A percentile compares a stretch with the other conserved stretches of the same genome.
phyloP scores from a whole-genome alignment of 169 alveolate species.

The Pseudocohnilembus persalinus region DNA sequence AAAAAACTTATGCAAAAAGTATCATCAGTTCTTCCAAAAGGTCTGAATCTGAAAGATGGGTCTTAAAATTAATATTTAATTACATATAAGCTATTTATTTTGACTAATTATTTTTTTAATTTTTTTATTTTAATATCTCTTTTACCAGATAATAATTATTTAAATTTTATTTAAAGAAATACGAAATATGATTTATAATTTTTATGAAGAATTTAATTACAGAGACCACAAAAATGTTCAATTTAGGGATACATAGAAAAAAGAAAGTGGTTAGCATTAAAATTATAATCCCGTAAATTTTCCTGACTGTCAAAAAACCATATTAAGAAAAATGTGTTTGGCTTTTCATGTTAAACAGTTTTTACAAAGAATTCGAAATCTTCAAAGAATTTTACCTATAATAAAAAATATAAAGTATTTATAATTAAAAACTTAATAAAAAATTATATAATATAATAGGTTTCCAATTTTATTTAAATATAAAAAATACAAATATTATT shows the following conservation, averaged over 20 bases:
- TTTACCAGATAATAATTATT: too few relatives aligned
- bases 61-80: neutral
- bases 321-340: neutral
- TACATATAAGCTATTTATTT: too few relatives aligned
- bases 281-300: neutral
- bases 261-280: neutral
- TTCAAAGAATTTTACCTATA: neutral
- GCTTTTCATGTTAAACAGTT: neutral
- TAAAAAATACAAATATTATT: too few relatives aligned
- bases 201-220: neutral
- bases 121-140: too few relatives aligned
- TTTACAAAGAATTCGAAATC: neutral
- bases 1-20: neutral
- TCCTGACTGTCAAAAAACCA: neutral
- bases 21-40: neutral
- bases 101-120: too few relatives aligned
- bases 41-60: neutral
- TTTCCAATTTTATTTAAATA: too few relatives aligned
- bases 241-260: neutral
- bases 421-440: too few relatives aligned
- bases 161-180: too few relatives aligned
- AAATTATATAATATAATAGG: too few relatives aligned
- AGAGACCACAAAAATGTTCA: neutral
- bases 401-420: too few relatives aligned
- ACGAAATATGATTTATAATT: too few relatives aligned